Evolutionary conservation across 1,284 basidiomycete genomes (phyloP).

Genomic region (Amylostereum areolatum): DNA sequence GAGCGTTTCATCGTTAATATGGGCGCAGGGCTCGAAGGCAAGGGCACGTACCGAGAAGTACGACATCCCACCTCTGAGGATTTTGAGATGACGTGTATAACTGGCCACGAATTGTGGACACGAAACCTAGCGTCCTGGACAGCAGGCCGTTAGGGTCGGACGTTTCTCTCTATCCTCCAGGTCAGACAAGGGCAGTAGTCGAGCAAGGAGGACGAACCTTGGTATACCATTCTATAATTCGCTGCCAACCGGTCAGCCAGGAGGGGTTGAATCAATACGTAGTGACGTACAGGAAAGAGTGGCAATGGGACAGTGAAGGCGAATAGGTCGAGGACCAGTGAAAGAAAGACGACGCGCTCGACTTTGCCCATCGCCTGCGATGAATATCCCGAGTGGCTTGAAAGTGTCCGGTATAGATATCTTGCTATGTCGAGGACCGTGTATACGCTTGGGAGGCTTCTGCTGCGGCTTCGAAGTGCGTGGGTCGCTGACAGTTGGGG

Average conservation of each 20-base stretch:
- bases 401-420: too few species aligned
- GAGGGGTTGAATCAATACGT: too few species aligned
- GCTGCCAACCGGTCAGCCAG: constrained; percentile 12
- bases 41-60: constrained; percentile 55
- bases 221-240: constrained; percentile 86
- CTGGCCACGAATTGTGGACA: constrained; percentile 56
- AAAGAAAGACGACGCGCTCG: constrained; percentile 75
- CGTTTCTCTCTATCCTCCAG: constrained; percentile 50
- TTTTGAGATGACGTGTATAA: constrained; percentile 57
- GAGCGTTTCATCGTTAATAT: constrained; percentile 9
- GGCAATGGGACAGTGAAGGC: constrained; percentile 95
- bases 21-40: not conserved
- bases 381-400: too few species aligned
- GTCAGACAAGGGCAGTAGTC: not conserved
- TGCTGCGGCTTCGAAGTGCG: too few species aligned
- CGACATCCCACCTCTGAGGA: constrained; percentile 74
- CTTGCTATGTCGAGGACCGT: too few species aligned
- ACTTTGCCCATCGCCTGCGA: constrained; percentile 49
- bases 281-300: constrained; percentile 55
- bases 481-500: too few species aligned
- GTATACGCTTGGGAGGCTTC: too few species aligned
- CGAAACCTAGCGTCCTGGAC: constrained; percentile 57
- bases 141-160: constrained; percentile 67
- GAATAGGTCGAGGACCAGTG: constrained; percentile 81
- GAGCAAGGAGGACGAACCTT: constrained; percentile 36